phyloP scores from a whole-genome alignment of 768 basidiomycete species.

The Boletus vermiculosoides region DNA sequence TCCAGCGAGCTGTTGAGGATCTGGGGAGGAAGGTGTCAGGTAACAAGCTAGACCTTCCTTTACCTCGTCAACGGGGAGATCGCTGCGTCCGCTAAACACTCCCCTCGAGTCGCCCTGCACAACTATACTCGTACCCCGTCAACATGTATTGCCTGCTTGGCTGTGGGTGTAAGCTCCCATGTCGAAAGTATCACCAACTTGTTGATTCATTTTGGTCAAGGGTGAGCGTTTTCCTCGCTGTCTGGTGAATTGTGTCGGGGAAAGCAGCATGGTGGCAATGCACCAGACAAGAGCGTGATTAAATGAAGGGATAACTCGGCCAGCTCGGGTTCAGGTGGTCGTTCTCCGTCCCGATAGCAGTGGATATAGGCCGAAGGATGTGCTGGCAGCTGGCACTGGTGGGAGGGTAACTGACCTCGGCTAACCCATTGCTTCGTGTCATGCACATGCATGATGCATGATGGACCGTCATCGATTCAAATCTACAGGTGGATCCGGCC shows the following conservation, averaged over 20 bases:
- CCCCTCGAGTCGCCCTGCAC: neutral
- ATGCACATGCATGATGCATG: neutral
- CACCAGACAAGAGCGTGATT: neutral
- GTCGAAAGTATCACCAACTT: neutral
- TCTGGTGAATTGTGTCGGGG: neutral
- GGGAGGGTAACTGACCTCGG: neutral
- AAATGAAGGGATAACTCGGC: neutral
- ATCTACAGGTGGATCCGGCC: too few relatives aligned
- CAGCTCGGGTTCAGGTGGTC: neutral
- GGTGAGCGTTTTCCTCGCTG: neutral
- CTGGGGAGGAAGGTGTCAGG: slow-evolving; percentile 54
- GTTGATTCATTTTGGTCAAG: neutral
- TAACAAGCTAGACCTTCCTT: slow-evolving; percentile 25
- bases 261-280: neutral
- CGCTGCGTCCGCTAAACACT: neutral
- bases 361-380: neutral
- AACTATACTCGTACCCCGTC: neutral
- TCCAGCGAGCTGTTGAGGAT: slow-evolving; percentile 53
- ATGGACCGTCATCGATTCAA: too few relatives aligned
- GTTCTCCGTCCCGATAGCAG: neutral
- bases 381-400: neutral
- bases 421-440: neutral
- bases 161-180: neutral
- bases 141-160: neutral
- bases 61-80: neutral